These are phyloP conservation scores for Macrotyloma uniflorum DNA, from an alignment of 306 rosid genomes.

Conservation along the genomic window DNA sequence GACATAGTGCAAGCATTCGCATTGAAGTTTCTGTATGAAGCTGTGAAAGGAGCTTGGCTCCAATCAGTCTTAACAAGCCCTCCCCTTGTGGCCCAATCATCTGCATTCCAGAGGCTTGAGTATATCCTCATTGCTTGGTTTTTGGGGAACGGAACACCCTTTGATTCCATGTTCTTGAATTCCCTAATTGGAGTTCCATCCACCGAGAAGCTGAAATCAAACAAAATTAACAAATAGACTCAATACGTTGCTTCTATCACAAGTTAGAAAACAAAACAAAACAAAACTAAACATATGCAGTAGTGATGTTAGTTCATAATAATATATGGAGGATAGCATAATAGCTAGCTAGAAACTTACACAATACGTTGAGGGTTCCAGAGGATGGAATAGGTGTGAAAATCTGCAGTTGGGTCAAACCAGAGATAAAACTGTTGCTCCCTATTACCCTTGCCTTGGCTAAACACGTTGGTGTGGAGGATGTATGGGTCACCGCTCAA, in stretches of 20 bases:
- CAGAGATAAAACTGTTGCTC: constrained; percentile 76
- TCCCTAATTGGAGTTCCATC: constrained; percentile 71
- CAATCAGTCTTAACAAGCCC: constrained; percentile 79
- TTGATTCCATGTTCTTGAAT: constrained; percentile 57
- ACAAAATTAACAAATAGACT: not conserved
- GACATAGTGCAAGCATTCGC: constrained; percentile 57
- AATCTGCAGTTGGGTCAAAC: constrained; percentile 78
- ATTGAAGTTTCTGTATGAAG: constrained; percentile 65
- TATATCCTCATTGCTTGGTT: constrained; percentile 64
- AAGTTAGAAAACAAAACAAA: not conserved
- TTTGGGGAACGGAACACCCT: not conserved
- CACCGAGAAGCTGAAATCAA: constrained; percentile 50
- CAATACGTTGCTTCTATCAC: not conserved
- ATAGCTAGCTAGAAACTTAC: constrained; percentile 38
- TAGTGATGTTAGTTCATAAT: too few relatives aligned
- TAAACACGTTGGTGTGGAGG: constrained; percentile 67
- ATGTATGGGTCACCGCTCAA: constrained; percentile 68
- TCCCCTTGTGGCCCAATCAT: constrained; percentile 71
- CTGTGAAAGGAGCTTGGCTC: constrained; percentile 65
- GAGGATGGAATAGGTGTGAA: constrained; percentile 67
- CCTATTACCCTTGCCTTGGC: constrained; percentile 73
- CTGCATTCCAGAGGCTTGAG: constrained; percentile 73
- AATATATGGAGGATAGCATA: too few relatives aligned
- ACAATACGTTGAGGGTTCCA: constrained; percentile 65
- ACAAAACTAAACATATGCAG: too few relatives aligned